Evolutionary conservation across 208 protist genomes (phyloP).

Genomic region (Vickermania ingenoplastis): DNA sequence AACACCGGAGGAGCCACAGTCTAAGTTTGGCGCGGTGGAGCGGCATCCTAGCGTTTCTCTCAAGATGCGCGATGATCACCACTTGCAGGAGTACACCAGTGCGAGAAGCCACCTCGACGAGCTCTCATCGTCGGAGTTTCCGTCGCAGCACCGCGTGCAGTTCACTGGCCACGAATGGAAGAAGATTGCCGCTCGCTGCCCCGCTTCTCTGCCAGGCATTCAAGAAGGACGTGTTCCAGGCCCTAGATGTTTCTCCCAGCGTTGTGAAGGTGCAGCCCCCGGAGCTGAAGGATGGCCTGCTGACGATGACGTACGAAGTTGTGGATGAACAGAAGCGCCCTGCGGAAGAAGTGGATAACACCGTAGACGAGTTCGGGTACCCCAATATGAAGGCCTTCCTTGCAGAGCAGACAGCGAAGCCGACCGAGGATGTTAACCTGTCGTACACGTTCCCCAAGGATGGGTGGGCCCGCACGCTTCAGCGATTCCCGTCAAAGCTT

Average conservation of each 20-base stretch:
- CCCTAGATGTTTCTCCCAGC: background rate
- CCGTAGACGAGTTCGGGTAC: background rate
- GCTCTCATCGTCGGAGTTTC: background rate
- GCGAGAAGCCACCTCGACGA: background rate
- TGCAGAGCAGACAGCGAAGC: background rate
- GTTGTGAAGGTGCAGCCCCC: background rate
- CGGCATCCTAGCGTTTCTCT: no score
- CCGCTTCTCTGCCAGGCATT: background rate
- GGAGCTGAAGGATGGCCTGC: background rate
- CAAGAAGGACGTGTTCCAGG: background rate
- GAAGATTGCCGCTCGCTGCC: background rate
- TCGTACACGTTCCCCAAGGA: background rate
- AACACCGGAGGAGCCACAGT: no score
- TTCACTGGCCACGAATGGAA: background rate
- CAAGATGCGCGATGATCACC: no score
- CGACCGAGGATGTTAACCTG: background rate
- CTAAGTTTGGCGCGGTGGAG: no score
- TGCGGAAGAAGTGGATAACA: background rate
- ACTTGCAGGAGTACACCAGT: no score
- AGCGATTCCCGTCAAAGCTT: background rate
- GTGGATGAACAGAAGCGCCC: background rate
- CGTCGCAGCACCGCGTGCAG: background rate
- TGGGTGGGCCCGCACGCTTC: background rate
- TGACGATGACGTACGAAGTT: slow-evolving; percentile 1
- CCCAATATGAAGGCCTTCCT: background rate